phyloP scores from a whole-genome alignment of 805 yeast genomes.

The Lipomyces orientalis region DNA sequence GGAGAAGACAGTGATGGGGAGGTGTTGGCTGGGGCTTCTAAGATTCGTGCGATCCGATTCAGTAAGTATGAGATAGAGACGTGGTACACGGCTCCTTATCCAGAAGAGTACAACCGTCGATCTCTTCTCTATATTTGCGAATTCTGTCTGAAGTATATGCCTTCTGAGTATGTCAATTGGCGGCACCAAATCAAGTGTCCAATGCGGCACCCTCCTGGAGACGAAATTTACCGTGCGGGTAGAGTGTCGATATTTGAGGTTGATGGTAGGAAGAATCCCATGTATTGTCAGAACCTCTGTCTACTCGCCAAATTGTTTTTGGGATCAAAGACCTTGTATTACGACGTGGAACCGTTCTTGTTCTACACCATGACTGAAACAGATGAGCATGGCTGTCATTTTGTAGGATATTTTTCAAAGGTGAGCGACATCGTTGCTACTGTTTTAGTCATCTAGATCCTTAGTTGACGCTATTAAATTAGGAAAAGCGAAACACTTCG shows the following conservation, averaged over 20 bases:
- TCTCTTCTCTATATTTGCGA: slow-evolving; percentile 77
- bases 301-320: slow-evolving; percentile 85
- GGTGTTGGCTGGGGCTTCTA: slow-evolving; percentile 45
- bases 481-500: slow-evolving; percentile 62
- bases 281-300: slow-evolving; percentile 89
- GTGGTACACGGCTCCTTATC: slow-evolving; percentile 94
- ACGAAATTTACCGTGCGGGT: slow-evolving; percentile 82
- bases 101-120: slow-evolving; percentile 75
- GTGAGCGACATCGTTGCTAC: slow-evolving; percentile 49
- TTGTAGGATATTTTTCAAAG: slow-evolving; percentile 94
- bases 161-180: slow-evolving; percentile 65
- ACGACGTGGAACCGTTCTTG: slow-evolving; percentile 93
- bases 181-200: slow-evolving; percentile 80
- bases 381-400: slow-evolving; percentile 64
- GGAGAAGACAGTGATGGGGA: slow-evolving; percentile 11
- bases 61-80: slow-evolving; percentile 78
- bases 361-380: slow-evolving; percentile 83
- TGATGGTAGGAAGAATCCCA: slow-evolving; percentile 83
- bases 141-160: slow-evolving; percentile 79
- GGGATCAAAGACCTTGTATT: slow-evolving; percentile 88
- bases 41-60: slow-evolving; percentile 69
- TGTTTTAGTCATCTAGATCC: neutral
- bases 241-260: slow-evolving; percentile 81
- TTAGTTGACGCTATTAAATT: neutral
- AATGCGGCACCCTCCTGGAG: slow-evolving; percentile 81